Evolutionary conservation across 371 early-diverging fungal genomes (phyloP), one percentile per base, ranked within the genome.

Genomic region (Lichtheimia corymbifera): DNA sequence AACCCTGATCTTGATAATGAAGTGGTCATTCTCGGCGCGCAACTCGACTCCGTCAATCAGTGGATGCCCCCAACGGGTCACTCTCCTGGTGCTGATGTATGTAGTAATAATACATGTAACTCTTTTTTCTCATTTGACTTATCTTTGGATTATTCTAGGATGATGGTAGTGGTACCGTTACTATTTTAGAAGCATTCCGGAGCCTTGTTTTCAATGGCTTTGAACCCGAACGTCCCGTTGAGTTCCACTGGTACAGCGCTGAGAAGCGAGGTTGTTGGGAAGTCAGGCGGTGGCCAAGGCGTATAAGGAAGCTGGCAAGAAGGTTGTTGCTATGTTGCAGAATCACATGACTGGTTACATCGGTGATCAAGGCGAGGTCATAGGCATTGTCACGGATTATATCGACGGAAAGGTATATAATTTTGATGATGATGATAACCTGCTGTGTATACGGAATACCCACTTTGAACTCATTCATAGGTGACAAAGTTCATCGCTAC

Each of bases 161-260:
- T 64, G 93, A 94, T 79, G 96, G 94, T 30, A 88, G 90, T 58
- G 98, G 98, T 13, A 90, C 91, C 0, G 87, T 89, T 3, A 93
- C 95, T 1, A 92, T 93, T 50, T 76, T 95, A 49, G 95, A 96
- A 71, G 87, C 94, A 22, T 90, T 94, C 84, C 85, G 92, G 27
- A 82, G 72, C 35, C 70, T 96, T 2, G 78, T 94, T 28, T 59
- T 74, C 7, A 82, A 77, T 49, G 87, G 84, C 0, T 93, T 95
- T 72, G 77, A 73, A 22, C 97, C 96, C 15, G 68, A 80, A 45
- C 80, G 91, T 55, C 86, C 95, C 15, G 90, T 98, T 40, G 97
- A 97, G 70, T 96, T 97, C 83, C 97, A 96, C 73, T 98, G 93
- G 93, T 97, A 93, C 64, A 88, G 92, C 59, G 95, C 84, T 53